phyloP scores from a whole-genome alignment of 208 protist species.

The Leishmania tropica region DNA sequence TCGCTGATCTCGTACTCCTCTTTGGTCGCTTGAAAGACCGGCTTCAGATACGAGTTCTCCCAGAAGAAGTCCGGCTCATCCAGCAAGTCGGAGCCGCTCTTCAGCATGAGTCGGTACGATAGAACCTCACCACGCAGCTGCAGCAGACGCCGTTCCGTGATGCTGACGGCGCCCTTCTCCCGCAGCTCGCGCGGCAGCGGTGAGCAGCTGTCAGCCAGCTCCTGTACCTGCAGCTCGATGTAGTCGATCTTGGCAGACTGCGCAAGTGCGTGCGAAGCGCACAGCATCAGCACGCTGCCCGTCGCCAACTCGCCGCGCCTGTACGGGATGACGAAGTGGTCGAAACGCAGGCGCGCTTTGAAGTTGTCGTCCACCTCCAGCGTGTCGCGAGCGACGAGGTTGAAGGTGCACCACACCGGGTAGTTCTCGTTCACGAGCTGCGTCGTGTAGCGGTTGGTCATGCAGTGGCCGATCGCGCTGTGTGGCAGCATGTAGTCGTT shows the following conservation, averaged over 20 bases:
- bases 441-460: slow-evolving; percentile 73
- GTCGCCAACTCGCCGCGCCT: slow-evolving; percentile 59
- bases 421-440: slow-evolving; percentile 78
- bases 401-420: slow-evolving; percentile 85
- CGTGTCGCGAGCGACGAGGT: slow-evolving; percentile 50
- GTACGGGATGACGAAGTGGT: slow-evolving; percentile 81
- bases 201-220: slow-evolving; percentile 65
- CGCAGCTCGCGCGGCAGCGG: slow-evolving; percentile 69
- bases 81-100: slow-evolving; percentile 79
- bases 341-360: slow-evolving; percentile 57
- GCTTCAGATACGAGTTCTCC: slow-evolving; percentile 82
- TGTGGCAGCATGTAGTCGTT: slow-evolving; percentile 81
- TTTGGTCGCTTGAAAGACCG: slow-evolving; percentile 78
- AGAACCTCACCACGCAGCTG: slow-evolving; percentile 76
- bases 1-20: slow-evolving; percentile 71
- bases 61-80: slow-evolving; percentile 86
- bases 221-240: slow-evolving; percentile 75
- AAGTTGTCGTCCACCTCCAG: slow-evolving; percentile 74
- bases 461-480: slow-evolving; percentile 51
- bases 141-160: slow-evolving; percentile 66
- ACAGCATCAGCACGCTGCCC: slow-evolving; percentile 70
- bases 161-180: slow-evolving; percentile 60
- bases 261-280: slow-evolving; percentile 69
- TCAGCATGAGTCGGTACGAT: slow-evolving; percentile 79
- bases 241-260: slow-evolving; percentile 88